Evolutionary conservation across 2,329 filamentous ascomycete species (phyloP), one percentile per base, ranked within the genome.

Genomic region (Coleophoma crateriformis): DNA sequence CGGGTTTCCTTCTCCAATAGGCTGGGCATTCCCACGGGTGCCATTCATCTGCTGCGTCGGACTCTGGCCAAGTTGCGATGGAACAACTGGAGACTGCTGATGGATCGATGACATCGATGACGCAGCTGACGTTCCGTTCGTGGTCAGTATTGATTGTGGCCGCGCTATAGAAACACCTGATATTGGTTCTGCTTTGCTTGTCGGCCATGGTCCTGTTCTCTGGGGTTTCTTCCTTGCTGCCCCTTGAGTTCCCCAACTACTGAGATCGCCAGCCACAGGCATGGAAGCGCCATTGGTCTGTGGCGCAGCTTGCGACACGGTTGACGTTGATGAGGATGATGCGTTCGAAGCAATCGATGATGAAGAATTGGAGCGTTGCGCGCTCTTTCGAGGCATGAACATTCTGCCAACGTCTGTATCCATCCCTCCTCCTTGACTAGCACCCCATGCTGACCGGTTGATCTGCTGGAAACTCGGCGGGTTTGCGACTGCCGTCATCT

Each of bases 321-420:
- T 87, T 2, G 85, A 82, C 11, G 71, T 75, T 6, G 81, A 84
- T 14, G 80, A 78, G 50, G 70, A 71, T 33, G 82, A 84, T 1
- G 76, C 72, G 38, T 74, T 80, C 45, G 82, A 82, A 13, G 88
- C 87, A 56, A 95, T 77, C 42, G 91, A 96, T 4, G 90, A 95
- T 51, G 90, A 94, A 34, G 92, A 97, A 75, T 90, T 95, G 64
- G 86, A 86, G 67, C 92, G 84, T 68, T 92, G 88, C 54, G 90
- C 78, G 65, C 79, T 84, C 73, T 96, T 96, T 61, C 90, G 88
- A 64, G 89, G 88, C 79, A 88, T 85, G 68, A 95, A 89, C 81
- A 95, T 91, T 68, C 87, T 85, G 72, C 87, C 83, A 58, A 86
- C 82, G 70, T 95, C 90, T 67, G 84, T 73, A 71, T 87, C 88